Evolutionary conservation across 768 basidiomycete genomes (phyloP).

Genomic region (Serendipita sp.): DNA sequence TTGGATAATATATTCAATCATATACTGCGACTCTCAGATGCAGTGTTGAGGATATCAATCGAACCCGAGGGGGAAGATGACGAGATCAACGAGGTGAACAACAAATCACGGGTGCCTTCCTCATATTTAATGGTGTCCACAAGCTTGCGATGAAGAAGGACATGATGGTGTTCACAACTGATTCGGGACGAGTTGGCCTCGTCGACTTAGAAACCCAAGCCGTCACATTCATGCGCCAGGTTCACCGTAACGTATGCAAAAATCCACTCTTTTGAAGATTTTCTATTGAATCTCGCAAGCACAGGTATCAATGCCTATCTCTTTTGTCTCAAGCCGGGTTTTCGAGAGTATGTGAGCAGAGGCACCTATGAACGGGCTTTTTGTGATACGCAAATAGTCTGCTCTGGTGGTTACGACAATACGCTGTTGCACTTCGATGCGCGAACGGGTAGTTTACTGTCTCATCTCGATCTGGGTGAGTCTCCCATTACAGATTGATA

Average conservation of each 20-base stretch:
- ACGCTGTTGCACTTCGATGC: constrained; percentile 2
- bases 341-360: background rate
- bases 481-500: background rate
- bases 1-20: background rate
- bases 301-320: background rate
- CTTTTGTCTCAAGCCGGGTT: background rate
- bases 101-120: background rate
- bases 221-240: background rate
- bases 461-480: background rate
- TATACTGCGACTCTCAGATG: background rate
- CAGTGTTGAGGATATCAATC: background rate
- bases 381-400: background rate
- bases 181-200: background rate
- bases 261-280: too few relatives aligned
- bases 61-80: background rate
- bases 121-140: background rate
- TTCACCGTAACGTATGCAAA: background rate
- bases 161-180: background rate
- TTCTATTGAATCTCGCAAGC: background rate
- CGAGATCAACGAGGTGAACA: constrained; percentile 3
- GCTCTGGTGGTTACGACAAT: constrained; percentile 3
- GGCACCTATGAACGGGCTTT: background rate
- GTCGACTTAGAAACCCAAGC: background rate
- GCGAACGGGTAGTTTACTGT: background rate
- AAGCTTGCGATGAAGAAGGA: background rate